Base-by-base conservation (phyloP, 1,284 basidiomycete species). In the Ustilago hordei region DNA sequence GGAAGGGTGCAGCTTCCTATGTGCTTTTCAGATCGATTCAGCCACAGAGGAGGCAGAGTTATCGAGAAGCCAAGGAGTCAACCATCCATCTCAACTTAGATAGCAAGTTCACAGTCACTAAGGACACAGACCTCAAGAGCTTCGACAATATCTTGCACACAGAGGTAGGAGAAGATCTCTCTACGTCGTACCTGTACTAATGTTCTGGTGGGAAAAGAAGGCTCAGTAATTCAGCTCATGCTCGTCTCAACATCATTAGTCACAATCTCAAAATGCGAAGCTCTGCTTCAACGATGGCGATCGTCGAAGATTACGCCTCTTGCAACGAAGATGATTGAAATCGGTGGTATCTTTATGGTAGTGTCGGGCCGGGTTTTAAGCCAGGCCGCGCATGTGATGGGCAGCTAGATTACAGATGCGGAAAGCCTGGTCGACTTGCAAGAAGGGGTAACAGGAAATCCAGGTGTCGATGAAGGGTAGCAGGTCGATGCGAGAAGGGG, bases 371-470 rank as follows among this genome's bases (percentile, higher is more conserved):
- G 31, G 23, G 6, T 7, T 13, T 4, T 4, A 50, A 50, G 48
- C 48, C 48, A 32, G 48, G 48, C n/a, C 23, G 45, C 23, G 48
- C 48, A 50, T 50, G n/a, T 13, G 48, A 50, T 12, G 6, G 48
- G 59, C 47, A 64, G 54, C 67, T 69, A 64, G 19, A 55, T 64
- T 64, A 64, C 68, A 64, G 48, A 28, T 19, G 31, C 31, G 28
- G 11, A 50, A 31, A 23, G 11, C 34, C 32, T 15, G 36, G 28
- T 61, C 12, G 32, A 28, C 4, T 28, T 17, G 32, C 19, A 19
- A 28, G 15, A 38, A 53, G 39, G 15, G 53, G 23, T 9, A 13
- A 50, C 48, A 50, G 28, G 1, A 4, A 7, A 31, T 34, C 13
- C 31, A 48, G 38, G 45, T 39, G 60, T 32, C 5, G 36, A 38